A percentile compares a stretch with the other conserved stretches of the same genome.
Conservation (phyloP, 2,329 filamentous ascomycete genomes). For the Cercospora sesami region DNA sequence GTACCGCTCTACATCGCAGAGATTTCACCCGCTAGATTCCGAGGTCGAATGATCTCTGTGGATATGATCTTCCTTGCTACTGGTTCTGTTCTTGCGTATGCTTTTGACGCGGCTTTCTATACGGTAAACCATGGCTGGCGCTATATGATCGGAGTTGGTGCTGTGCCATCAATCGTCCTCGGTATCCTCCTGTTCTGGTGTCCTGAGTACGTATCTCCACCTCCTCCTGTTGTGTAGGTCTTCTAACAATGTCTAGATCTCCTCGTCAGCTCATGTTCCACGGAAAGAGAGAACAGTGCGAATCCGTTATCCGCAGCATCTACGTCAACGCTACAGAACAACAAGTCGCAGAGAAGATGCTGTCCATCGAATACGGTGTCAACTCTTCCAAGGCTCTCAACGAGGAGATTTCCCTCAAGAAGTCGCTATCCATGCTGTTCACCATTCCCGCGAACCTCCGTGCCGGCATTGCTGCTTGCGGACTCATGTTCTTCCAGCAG, state of each 20-base stretch:
- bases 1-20: conserved; percentile 49
- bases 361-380: conserved; percentile 34
- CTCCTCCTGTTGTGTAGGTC: not conserved
- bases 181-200: conserved; percentile 39
- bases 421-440: conserved; percentile 38
- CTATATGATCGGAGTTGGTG: conserved; percentile 41
- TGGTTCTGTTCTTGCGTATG: conserved; percentile 40
- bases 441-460: conserved; percentile 42
- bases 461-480: conserved; percentile 43
- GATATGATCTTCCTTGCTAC: conserved; percentile 41
- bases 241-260: conserved; percentile 24
- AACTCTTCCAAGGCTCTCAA: conserved; percentile 37
- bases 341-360: conserved; percentile 31
- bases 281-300: conserved; percentile 38
- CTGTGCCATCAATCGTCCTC: conserved; percentile 40
- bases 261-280: conserved; percentile 45
- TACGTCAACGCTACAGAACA: conserved; percentile 33
- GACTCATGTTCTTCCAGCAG: conserved; percentile 44
- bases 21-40: conserved; percentile 50
- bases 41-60: conserved; percentile 44
- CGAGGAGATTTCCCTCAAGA: conserved; percentile 36
- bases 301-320: conserved; percentile 40
- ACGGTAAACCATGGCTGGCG: conserved; percentile 38
- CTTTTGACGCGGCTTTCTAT: conserved; percentile 39
- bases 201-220: conserved; percentile 28